phyloP scores from a whole-genome alignment of 805 yeast genomes.

The Barnettozyma salicaria region DNA sequence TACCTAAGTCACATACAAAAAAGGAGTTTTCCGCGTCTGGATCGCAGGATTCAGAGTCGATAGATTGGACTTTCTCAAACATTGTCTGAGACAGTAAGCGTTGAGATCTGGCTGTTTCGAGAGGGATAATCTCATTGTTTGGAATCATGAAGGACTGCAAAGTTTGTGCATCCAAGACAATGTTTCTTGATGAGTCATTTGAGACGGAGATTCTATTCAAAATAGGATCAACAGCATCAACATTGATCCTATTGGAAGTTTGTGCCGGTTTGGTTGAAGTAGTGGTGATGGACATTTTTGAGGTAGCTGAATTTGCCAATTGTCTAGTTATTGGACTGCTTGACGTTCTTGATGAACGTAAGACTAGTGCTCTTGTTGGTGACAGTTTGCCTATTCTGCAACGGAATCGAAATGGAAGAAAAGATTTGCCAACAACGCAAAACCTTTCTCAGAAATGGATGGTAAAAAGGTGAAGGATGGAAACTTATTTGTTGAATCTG shows the following conservation, averaged over 20 bases:
- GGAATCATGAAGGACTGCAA: slow-evolving; percentile 2
- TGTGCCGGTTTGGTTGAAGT: slow-evolving; percentile 11
- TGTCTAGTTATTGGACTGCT: slow-evolving; percentile 8
- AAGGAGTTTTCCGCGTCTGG: slow-evolving; percentile 84
- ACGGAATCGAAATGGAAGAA: too few relatives aligned
- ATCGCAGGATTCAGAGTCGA: slow-evolving; percentile 53
- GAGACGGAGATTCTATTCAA: not conserved
- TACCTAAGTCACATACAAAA: slow-evolving; percentile 80
- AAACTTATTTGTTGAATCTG: slow-evolving; percentile 5
- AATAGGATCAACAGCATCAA: not conserved
- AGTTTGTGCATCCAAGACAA: not conserved
- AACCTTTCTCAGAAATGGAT: not conserved
- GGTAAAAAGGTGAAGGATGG: not conserved
- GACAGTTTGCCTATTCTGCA: slow-evolving; percentile 16
- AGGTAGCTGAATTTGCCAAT: not conserved
- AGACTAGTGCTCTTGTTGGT: slow-evolving; percentile 15
- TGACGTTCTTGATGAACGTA: slow-evolving; percentile 22
- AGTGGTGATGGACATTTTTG: slow-evolving; percentile 19
- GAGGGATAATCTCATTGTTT: slow-evolving; percentile 5
- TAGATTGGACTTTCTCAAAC: slow-evolving; percentile 31
- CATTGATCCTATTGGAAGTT: slow-evolving; percentile 1
- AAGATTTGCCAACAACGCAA: not conserved
- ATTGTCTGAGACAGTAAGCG: slow-evolving; percentile 36
- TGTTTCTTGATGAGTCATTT: not conserved
- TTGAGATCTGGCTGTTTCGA: slow-evolving; percentile 30